Conservation (phyloP, 2,329 filamentous ascomycete genomes). For the Laburnicola sp. region DNA sequence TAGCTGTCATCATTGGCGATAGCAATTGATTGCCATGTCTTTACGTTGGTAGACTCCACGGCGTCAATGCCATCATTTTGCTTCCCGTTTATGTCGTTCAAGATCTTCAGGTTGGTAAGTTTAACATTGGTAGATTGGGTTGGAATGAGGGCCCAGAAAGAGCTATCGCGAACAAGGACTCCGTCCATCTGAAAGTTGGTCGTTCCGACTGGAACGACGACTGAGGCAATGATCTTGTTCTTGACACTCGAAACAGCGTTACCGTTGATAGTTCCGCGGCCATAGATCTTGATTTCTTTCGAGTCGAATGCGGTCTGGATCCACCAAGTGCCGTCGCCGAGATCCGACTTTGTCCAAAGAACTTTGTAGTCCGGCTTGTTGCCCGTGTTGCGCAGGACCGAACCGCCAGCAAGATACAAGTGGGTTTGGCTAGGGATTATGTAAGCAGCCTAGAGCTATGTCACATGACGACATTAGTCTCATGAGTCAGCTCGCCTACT, state of each 20-base stretch:
- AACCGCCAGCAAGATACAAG: slow-evolving; percentile 11
- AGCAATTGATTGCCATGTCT: slow-evolving; percentile 8
- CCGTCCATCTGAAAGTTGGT: slow-evolving; percentile 12
- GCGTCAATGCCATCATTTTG: slow-evolving; percentile 15
- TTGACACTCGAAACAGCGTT: neutral
- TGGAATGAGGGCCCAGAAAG: slow-evolving; percentile 11
- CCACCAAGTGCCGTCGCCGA: slow-evolving; percentile 17
- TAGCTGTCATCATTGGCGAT: slow-evolving; percentile 11
- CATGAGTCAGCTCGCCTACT: too few species aligned
- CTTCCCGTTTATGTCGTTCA: slow-evolving; percentile 7
- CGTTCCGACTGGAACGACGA: slow-evolving; percentile 8
- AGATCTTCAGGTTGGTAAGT: slow-evolving; percentile 12
- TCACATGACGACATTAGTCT: too few species aligned
- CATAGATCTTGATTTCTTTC: slow-evolving; percentile 10
- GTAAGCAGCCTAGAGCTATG: too few species aligned
- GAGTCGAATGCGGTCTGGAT: slow-evolving; percentile 11
- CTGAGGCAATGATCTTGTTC: slow-evolving; percentile 3
- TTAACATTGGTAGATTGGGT: slow-evolving; percentile 3
- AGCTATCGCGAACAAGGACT: slow-evolving; percentile 8
- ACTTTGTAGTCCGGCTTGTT: slow-evolving; percentile 12
- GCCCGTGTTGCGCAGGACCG: slow-evolving; percentile 8
- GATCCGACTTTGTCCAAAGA: slow-evolving; percentile 7
- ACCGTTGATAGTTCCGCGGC: slow-evolving; percentile 12
- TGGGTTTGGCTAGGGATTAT: slow-evolving; percentile 3
- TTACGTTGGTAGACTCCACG: slow-evolving; percentile 6